These are phyloP conservation scores for Cornus controversa DNA, from an alignment of 148 eudicot species.

Conservation along the genomic window DNA sequence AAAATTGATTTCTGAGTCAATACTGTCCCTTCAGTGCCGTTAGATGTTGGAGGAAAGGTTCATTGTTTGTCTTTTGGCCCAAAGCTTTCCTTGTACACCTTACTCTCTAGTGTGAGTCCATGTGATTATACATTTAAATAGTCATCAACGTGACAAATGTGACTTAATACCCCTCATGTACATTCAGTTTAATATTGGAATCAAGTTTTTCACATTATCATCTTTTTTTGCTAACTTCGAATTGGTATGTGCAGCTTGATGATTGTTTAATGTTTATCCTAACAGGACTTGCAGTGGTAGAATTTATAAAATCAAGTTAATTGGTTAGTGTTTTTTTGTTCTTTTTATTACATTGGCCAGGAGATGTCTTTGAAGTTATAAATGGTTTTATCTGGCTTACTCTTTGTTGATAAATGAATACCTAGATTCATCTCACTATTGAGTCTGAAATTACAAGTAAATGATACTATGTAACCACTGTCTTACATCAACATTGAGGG, in stretches of 20 bases:
- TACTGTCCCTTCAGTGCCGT: not conserved
- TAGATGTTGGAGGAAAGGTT: not conserved
- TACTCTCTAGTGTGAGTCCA: not conserved
- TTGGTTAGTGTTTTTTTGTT: not conserved
- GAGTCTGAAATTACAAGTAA: not conserved
- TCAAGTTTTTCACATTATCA: not conserved
- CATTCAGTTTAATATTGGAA: not conserved
- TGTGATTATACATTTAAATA: not conserved
- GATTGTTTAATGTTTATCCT: not conserved
- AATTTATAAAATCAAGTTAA: not conserved
- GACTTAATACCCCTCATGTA: not conserved
- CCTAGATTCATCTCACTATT: not conserved
- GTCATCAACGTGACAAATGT: not conserved
- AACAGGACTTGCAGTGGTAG: not conserved
- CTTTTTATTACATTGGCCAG: not conserved
- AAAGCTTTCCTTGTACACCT: no score
- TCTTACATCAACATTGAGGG: not conserved
- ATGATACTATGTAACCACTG: not conserved
- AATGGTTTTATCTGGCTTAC: not conserved
- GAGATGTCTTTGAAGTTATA: not conserved
- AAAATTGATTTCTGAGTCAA: slow-evolving; percentile 3
- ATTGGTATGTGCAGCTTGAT: not conserved
- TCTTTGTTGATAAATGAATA: not conserved
- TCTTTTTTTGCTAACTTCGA: not conserved
- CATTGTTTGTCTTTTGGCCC: not conserved